Evolutionary conservation across 192 early-diverging fungal species (phyloP), one percentile per base, ranked within the genome.

Genomic region (Jimgerdemannia flammicorona): DNA sequence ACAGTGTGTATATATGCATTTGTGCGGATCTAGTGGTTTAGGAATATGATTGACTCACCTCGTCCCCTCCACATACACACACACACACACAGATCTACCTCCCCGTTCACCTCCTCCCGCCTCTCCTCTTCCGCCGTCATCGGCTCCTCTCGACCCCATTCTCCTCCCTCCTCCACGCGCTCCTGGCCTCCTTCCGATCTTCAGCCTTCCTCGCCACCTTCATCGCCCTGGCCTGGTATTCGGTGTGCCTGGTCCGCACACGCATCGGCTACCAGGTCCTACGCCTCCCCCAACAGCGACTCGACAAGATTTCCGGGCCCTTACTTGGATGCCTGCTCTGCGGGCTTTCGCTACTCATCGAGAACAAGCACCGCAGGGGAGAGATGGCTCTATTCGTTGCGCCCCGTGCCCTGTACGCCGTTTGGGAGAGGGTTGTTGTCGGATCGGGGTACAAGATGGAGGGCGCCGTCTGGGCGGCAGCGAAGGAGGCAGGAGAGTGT

Each of bases 321-420:
- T 86, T 77, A 75, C 80, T 84, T 49, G 86, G 84, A 9, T 78
- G 87, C 17, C 78, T 93, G 68, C 66, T 90, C 66, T 90, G 87
- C 49, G 93, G 93, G 0, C 80, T 89, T 14, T 90, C 87, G 42
- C 81, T 94, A 6, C 75, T 93, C 43, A 73, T 94, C 17, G 93
- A 94, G 42, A 88, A 84, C 69, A 81, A 85, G 42, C 84, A 84
- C 65, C 74, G 85, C 63, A 68, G 84, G 43, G 86, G 80, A 6
- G 86, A 88, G 68, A 87, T 89, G 83, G 81, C 85, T 3, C 64
- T 87, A 1, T 86, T 88, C 79, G 88, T 87, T 4, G 70, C 84
- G 9, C 85, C 84, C 0, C 76, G 88, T 59, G 84, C 87, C 0
- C 75, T 87, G 64, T 84, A 87, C 64, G 80, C 82, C 4, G 77